Conservation (phyloP, 495 filamentous ascomycete species). For the Podospora pseudopauciseta region DNA sequence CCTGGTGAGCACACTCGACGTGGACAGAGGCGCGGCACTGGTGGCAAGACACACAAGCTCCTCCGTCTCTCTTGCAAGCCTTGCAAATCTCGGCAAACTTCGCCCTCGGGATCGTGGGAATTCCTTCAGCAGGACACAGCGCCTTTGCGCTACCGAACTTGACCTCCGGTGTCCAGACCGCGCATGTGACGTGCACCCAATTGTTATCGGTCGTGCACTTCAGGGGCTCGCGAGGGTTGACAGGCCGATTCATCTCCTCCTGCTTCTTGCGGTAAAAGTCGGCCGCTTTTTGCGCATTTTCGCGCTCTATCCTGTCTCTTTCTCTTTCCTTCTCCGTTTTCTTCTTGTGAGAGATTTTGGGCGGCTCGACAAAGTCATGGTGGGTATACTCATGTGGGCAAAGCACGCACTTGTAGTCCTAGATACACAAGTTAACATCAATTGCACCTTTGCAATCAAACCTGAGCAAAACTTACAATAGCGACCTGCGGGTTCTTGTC, state of each 20-base stretch:
- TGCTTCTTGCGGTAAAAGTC: constrained; percentile 80
- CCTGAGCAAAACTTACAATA: constrained; percentile 54
- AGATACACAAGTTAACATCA: constrained; percentile 28
- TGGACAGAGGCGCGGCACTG: constrained; percentile 81
- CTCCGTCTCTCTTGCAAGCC: constrained; percentile 67
- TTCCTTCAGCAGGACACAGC: constrained; percentile 81
- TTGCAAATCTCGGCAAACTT: constrained; percentile 74
- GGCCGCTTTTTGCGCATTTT: constrained; percentile 67
- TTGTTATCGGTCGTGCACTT: constrained; percentile 93
- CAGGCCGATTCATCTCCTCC: constrained; percentile 72
- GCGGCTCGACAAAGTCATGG: constrained; percentile 78
- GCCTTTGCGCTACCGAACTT: constrained; percentile 81
- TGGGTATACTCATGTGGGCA: constrained; percentile 76
- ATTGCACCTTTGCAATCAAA: background rate
- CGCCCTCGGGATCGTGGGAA: constrained; percentile 67
- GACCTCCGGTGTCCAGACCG: constrained; percentile 85
- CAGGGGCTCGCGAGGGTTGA: constrained; percentile 82
- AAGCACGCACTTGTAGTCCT: constrained; percentile 87
- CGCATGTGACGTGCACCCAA: constrained; percentile 96
- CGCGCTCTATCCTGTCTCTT: constrained; percentile 78
- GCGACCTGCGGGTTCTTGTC: constrained; percentile 84
- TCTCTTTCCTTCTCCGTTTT: constrained; percentile 90
- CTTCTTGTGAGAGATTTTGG: constrained; percentile 75
- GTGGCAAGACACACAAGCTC: constrained; percentile 79
- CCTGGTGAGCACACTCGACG: constrained; percentile 82